phyloP scores from a whole-genome alignment of 139 green algal genomes.

The Penium margaritaceum region DNA sequence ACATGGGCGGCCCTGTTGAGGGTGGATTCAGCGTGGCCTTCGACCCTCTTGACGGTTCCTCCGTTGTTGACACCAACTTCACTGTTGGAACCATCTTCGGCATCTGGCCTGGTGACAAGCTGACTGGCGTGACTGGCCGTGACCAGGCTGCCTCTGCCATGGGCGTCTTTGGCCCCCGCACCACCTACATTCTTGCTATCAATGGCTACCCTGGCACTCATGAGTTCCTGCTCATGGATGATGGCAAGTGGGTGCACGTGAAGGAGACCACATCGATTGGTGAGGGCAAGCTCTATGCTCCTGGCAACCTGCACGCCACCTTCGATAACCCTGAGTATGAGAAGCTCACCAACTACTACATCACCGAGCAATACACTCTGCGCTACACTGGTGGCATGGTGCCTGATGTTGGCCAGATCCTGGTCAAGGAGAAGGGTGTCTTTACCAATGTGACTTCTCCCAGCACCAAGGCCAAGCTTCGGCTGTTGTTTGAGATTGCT shows the following conservation, averaged over 20 bases:
- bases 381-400: constrained; percentile 59
- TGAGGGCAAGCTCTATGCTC: constrained; percentile 58
- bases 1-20: constrained; percentile 48
- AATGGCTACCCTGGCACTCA: constrained; percentile 43
- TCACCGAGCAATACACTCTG: constrained; percentile 57
- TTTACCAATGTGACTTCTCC: constrained; percentile 55
- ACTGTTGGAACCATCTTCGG: constrained; percentile 60
- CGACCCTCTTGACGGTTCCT: constrained; percentile 56
- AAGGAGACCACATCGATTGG: constrained; percentile 49
- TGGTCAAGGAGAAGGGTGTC: constrained; percentile 55
- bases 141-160: constrained; percentile 54
- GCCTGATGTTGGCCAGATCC: constrained; percentile 57
- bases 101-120: constrained; percentile 50
- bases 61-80: constrained; percentile 63
- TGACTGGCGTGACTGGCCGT: constrained; percentile 51
- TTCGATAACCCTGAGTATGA: constrained; percentile 56
- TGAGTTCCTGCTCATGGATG: constrained; percentile 51
- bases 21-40: constrained; percentile 58
- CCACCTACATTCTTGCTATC: constrained; percentile 54
- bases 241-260: constrained; percentile 52
- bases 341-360: constrained; percentile 58
- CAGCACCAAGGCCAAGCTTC: too few species aligned
- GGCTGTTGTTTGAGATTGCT: constrained; percentile 55
- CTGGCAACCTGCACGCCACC: constrained; percentile 55
- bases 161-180: constrained; percentile 56